These are phyloP conservation scores for Macadamia integrifolia DNA, from an alignment of 164 flowering plant genomes.

Conservation along the genomic window DNA sequence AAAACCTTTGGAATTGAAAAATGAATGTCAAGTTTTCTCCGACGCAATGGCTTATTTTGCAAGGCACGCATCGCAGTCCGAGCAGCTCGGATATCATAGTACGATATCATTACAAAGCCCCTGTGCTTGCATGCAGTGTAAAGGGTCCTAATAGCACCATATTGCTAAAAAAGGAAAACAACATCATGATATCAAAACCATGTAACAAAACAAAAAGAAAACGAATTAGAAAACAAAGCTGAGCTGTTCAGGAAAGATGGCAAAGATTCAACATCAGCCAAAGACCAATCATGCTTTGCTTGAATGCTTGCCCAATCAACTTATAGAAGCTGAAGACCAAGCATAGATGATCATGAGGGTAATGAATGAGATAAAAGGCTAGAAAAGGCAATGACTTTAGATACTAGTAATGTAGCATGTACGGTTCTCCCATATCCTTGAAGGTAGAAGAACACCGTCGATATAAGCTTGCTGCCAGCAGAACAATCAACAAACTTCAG, in stretches of 20 bases:
- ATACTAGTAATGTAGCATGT: too few species aligned
- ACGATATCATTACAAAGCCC: conserved; percentile 99
- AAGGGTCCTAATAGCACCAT: conserved; percentile 91
- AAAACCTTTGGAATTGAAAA: conserved; percentile 96
- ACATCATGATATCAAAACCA: background rate
- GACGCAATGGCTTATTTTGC: conserved; percentile 84
- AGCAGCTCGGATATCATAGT: conserved; percentile 96
- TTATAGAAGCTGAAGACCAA: too few species aligned
- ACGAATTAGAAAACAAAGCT: background rate
- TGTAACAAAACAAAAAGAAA: background rate
- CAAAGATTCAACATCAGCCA: background rate
- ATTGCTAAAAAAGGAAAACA: conserved; percentile 55
- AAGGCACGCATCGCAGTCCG: conserved; percentile 95
- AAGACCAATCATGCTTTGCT: too few species aligned
- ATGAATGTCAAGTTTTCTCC: conserved; percentile 98
- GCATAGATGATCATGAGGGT: too few species aligned
- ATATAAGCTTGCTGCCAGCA: too few species aligned
- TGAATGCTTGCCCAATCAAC: too few species aligned
- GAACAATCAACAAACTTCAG: too few species aligned
- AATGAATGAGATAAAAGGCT: too few species aligned
- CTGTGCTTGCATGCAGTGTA: conserved; percentile 97
- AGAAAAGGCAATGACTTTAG: too few species aligned
- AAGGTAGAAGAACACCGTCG: too few species aligned
- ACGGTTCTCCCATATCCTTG: too few species aligned
- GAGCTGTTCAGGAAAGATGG: background rate